Conservation (phyloP, 2,329 filamentous ascomycete genomes). For the Ophiostoma novo-ulmi region DNA sequence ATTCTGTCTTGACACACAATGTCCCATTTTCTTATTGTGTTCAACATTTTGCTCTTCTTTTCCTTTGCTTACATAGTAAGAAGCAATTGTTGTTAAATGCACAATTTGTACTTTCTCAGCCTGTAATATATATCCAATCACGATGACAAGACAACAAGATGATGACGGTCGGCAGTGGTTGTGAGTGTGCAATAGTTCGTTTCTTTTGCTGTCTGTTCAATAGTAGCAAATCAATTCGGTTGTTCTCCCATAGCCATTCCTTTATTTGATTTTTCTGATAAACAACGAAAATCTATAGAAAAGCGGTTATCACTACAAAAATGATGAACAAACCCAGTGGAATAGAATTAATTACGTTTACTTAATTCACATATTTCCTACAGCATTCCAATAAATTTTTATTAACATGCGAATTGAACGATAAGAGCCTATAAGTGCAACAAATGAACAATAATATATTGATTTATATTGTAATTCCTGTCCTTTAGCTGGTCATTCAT, state of each 20-base stretch:
- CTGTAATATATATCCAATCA: slow-evolving; percentile 9
- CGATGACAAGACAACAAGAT: background rate
- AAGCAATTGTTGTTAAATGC: background rate
- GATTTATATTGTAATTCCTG: too few relatives aligned
- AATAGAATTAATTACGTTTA: too few relatives aligned
- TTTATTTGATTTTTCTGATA: background rate
- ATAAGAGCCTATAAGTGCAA: too few relatives aligned
- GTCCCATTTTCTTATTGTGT: slow-evolving; percentile 8
- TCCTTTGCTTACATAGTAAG: slow-evolving; percentile 1
- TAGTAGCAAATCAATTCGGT: too few relatives aligned
- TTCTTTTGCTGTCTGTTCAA: background rate
- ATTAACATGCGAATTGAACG: too few relatives aligned
- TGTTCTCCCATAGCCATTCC: background rate
- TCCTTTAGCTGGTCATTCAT: too few relatives aligned
- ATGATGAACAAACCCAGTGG: too few relatives aligned
- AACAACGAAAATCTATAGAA: too few relatives aligned
- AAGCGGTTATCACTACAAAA: too few relatives aligned
- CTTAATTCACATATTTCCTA: too few relatives aligned
- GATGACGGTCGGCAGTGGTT: background rate
- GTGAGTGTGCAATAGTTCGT: background rate
- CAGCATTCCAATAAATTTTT: too few relatives aligned
- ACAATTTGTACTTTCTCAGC: background rate
- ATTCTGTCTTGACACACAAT: background rate
- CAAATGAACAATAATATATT: too few relatives aligned
- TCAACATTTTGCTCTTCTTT: background rate